phyloP scores from a whole-genome alignment of 768 basidiomycete species.

The Suillus clintonianus region DNA sequence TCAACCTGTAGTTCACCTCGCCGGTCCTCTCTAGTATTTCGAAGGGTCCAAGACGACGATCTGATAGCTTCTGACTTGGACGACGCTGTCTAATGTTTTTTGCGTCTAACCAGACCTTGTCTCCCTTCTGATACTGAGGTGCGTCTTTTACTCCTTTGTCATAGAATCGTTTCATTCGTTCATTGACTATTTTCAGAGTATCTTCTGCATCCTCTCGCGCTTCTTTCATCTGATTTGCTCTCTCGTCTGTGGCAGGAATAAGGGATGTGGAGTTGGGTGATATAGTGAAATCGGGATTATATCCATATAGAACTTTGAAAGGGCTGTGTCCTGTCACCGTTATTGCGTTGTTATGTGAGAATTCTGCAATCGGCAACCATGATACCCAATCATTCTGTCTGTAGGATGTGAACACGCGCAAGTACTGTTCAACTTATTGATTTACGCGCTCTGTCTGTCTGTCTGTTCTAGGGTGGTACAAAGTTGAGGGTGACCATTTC shows the following conservation, averaged over 20 bases:
- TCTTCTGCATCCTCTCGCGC: conserved; percentile 3
- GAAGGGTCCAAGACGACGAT: neutral
- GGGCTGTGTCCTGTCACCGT: conserved; percentile 32
- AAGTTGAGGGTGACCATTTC: conserved; percentile 22
- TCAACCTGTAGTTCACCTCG: neutral
- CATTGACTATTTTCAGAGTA: conserved; percentile 13
- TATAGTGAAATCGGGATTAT: neutral
- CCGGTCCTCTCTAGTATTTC: neutral
- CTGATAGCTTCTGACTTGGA: neutral
- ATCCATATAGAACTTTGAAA: conserved; percentile 19
- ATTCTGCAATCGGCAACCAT: conserved; percentile 34
- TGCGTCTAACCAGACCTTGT: conserved; percentile 26
- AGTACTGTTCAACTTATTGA: conserved; percentile 37
- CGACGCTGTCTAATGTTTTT: conserved; percentile 17
- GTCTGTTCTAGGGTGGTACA: conserved; percentile 43
- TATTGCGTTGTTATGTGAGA: conserved; percentile 33
- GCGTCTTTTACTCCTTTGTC: conserved; percentile 9
- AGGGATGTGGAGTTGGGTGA: neutral
- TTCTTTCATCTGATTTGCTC: conserved; percentile 16
- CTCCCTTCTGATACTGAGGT: conserved; percentile 15
- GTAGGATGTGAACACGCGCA: conserved; percentile 33
- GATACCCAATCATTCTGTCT: conserved; percentile 37
- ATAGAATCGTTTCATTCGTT: conserved; percentile 24
- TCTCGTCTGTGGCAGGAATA: conserved; percentile 12
- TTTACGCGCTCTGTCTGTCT: conserved; percentile 44